phyloP scores from a whole-genome alignment of 495 filamentous ascomycete species.

The Aspergillus conjunctus region DNA sequence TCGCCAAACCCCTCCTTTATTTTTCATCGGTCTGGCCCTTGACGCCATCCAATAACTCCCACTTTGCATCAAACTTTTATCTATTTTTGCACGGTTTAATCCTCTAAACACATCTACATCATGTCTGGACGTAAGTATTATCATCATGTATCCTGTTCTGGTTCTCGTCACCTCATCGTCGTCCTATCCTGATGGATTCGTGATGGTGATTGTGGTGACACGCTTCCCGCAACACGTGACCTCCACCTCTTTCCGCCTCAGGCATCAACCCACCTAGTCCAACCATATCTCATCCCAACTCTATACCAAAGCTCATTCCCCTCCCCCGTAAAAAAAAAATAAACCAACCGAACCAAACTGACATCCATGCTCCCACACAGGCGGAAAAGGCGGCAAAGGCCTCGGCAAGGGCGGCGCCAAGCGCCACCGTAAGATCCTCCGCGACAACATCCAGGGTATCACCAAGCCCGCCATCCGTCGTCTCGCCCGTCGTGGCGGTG shows the following conservation, averaged over 20 bases:
- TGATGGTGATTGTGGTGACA: constrained; percentile 7
- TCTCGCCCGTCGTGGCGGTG: constrained; percentile 63
- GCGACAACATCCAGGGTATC: constrained; percentile 96
- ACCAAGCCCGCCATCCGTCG: constrained; percentile 73
- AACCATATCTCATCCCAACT: background rate
- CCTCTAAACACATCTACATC: constrained; percentile 43
- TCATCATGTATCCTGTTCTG: constrained; percentile 11
- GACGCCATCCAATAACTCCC: constrained; percentile 17
- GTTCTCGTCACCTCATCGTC: constrained; percentile 15
- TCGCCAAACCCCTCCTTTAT: constrained; percentile 10
- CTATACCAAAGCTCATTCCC: too few relatives aligned
- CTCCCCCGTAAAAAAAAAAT: constrained; percentile 1
- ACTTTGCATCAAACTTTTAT: constrained; percentile 37
- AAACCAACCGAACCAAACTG: constrained; percentile 24
- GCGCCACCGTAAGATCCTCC: constrained; percentile 98
- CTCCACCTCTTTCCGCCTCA: constrained; percentile 2
- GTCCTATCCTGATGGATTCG: background rate
- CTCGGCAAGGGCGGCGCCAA: constrained; percentile 94
- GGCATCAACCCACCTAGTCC: background rate
- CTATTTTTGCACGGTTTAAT: constrained; percentile 25
- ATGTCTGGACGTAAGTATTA: constrained; percentile 95
- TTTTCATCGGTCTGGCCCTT: constrained; percentile 25
- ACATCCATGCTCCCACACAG: constrained; percentile 41
- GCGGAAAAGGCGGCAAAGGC: constrained; percentile 88
- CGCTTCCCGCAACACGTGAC: constrained; percentile 24